Evolutionary conservation across 1,139 yeast genomes (phyloP).

Genomic region (Hemisphaericaspora xylofermentans): DNA sequence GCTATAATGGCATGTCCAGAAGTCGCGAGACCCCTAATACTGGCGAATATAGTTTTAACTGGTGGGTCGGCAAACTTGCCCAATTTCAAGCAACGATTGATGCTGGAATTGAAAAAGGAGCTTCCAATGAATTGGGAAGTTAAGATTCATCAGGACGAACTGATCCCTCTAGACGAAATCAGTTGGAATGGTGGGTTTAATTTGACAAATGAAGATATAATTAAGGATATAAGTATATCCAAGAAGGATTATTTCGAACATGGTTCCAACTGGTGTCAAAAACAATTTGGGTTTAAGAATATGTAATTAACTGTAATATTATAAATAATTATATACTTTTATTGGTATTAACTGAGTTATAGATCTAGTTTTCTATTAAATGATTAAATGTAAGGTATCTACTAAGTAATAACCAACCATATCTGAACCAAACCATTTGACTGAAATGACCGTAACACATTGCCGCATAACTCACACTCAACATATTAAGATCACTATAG

Average conservation of each 20-base stretch:
- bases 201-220: slow-evolving; percentile 52
- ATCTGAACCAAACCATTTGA: slow-evolving; percentile 95
- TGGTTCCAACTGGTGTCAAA: slow-evolving; percentile 78
- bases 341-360: not conserved
- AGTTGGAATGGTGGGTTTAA: slow-evolving; percentile 46
- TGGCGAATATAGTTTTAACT: slow-evolving; percentile 72
- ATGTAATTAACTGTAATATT: slow-evolving; percentile 15
- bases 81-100: slow-evolving; percentile 63
- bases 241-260: slow-evolving; percentile 82
- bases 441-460: slow-evolving; percentile 84
- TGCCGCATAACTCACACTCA: slow-evolving; percentile 63
- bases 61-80: slow-evolving; percentile 82
- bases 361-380: slow-evolving; percentile 40
- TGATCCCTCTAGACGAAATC: slow-evolving; percentile 24
- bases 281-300: slow-evolving; percentile 66
- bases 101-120: slow-evolving; percentile 60
- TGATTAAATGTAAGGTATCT: slow-evolving; percentile 77
- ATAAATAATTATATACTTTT: not conserved
- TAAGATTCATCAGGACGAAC: slow-evolving; percentile 34
- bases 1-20: slow-evolving; percentile 72
- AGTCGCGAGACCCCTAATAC: slow-evolving; percentile 70
- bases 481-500: slow-evolving; percentile 56
- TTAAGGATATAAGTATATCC: slow-evolving; percentile 60
- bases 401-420: slow-evolving; percentile 80
- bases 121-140: slow-evolving; percentile 69